Evolutionary conservation across 495 filamentous ascomycete species (phyloP).

Genomic region (Penicillium canescens): DNA sequence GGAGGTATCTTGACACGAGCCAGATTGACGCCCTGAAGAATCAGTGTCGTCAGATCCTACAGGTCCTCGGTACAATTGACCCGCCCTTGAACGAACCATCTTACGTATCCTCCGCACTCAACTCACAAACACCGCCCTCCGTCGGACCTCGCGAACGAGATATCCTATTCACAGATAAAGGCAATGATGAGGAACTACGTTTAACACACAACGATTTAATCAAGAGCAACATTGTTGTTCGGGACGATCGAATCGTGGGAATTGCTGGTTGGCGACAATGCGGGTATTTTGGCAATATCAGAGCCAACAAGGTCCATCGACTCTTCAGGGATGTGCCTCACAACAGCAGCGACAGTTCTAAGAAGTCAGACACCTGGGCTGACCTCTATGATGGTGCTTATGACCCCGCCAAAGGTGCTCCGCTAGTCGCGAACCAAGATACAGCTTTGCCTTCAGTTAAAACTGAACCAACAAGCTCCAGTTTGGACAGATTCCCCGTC

Average conservation of each 20-base stretch:
- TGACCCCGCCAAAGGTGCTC: constrained; percentile 7
- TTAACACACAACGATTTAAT: constrained; percentile 42
- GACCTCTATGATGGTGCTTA: constrained; percentile 36
- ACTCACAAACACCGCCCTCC: constrained; percentile 30
- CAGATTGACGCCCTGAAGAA: constrained; percentile 37
- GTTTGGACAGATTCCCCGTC: constrained; percentile 32
- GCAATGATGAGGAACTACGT: constrained; percentile 24
- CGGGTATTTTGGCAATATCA: constrained; percentile 42
- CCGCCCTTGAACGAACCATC: constrained; percentile 30
- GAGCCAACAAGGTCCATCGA: constrained; percentile 35
- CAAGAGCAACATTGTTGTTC: constrained; percentile 41
- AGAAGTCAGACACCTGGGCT: constrained; percentile 25
- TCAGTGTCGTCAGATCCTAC: constrained; percentile 38
- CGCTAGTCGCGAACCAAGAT: constrained; percentile 15
- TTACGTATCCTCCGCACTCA: constrained; percentile 40
- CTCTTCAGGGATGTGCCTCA: constrained; percentile 25
- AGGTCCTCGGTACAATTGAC: constrained; percentile 28
- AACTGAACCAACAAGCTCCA: constrained; percentile 32
- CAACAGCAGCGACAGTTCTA: constrained; percentile 5
- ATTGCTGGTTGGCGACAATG: constrained; percentile 43
- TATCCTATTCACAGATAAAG: constrained; percentile 33
- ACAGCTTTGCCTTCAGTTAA: constrained; percentile 33
- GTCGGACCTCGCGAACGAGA: constrained; percentile 26
- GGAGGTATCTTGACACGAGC: constrained; percentile 36
- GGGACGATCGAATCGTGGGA: constrained; percentile 38